phyloP scores from a whole-genome alignment of 495 filamentous ascomycete species.

The Talaromyces wortmannii region DNA sequence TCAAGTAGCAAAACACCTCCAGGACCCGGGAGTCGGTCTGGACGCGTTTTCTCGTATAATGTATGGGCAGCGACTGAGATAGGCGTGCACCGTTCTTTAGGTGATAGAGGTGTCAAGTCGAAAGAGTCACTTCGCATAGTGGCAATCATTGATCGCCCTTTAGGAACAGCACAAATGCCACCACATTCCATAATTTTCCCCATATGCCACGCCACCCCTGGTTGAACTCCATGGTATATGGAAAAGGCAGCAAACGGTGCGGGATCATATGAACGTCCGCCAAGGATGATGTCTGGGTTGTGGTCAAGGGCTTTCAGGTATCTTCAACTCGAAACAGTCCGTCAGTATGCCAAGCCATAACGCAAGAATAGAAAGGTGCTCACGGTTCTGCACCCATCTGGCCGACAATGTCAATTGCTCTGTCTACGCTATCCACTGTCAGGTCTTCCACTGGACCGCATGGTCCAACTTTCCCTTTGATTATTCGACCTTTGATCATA shows the following conservation, averaged over 20 bases:
- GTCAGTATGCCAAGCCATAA: neutral
- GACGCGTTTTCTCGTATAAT: conserved; percentile 43
- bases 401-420: conserved; percentile 19
- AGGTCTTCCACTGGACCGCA: conserved; percentile 28
- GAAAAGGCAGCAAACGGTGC: conserved; percentile 39
- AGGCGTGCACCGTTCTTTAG: conserved; percentile 28
- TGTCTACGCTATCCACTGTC: conserved; percentile 27
- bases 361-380: neutral
- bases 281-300: conserved; percentile 37
- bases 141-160: conserved; percentile 26
- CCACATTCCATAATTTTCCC: conserved; percentile 50
- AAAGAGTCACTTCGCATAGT: conserved; percentile 34
- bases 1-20: conserved; percentile 36
- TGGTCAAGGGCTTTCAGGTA: conserved; percentile 28
- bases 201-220: conserved; percentile 38
- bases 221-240: conserved; percentile 13
- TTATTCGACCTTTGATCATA: conserved; percentile 17
- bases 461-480: conserved; percentile 14
- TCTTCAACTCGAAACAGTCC: neutral
- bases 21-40: conserved; percentile 37
- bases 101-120: conserved; percentile 27
- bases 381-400: conserved; percentile 20
- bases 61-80: conserved; percentile 41
- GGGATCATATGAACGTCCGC: conserved; percentile 43
- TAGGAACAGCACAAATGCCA: conserved; percentile 36